phyloP scores from a whole-genome alignment of 1,139 yeast species.

The Diutina ranongensis region DNA sequence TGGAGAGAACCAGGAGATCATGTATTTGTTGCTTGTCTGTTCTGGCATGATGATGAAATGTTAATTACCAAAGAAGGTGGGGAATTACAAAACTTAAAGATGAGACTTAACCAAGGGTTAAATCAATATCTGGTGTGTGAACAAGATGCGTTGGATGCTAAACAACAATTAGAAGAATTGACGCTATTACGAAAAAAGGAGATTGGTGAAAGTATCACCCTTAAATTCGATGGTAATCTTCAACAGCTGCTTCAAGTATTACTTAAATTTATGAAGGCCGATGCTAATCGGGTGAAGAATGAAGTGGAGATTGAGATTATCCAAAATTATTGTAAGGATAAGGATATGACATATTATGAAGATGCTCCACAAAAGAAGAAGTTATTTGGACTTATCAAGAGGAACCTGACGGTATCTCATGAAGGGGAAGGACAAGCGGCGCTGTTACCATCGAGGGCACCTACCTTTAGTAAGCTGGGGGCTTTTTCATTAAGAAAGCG shows the following conservation, averaged over 20 bases:
- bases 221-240: conserved; percentile 44
- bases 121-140: conserved; percentile 33
- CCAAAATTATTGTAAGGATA: conserved; percentile 74
- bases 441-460: conserved; percentile 13
- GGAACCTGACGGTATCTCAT: conserved; percentile 10
- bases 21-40: conserved; percentile 74
- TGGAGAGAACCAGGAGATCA: conserved; percentile 89
- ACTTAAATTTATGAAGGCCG: conserved; percentile 59
- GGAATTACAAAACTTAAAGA: conserved; percentile 57
- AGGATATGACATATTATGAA: conserved; percentile 45
- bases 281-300: conserved; percentile 56
- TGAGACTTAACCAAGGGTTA: conserved; percentile 40
- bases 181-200: conserved; percentile 9
- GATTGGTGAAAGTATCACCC: conserved; percentile 26
- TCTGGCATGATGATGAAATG: conserved; percentile 94
- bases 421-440: conserved; percentile 7
- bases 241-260: conserved; percentile 43
- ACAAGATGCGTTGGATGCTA: conserved; percentile 31
- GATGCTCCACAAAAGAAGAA: conserved; percentile 30
- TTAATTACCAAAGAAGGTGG: conserved; percentile 46
- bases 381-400: conserved; percentile 39
- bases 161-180: conserved; percentile 41
- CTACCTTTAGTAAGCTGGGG: conserved; percentile 9
- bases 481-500: conserved; percentile 2
- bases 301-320: conserved; percentile 89